A percentile compares a stretch with the other conserved stretches of the same genome.
Evolutionary conservation across 1,139 yeast species (phyloP).

Genomic region (Blastobotrys ciferrii): DNA sequence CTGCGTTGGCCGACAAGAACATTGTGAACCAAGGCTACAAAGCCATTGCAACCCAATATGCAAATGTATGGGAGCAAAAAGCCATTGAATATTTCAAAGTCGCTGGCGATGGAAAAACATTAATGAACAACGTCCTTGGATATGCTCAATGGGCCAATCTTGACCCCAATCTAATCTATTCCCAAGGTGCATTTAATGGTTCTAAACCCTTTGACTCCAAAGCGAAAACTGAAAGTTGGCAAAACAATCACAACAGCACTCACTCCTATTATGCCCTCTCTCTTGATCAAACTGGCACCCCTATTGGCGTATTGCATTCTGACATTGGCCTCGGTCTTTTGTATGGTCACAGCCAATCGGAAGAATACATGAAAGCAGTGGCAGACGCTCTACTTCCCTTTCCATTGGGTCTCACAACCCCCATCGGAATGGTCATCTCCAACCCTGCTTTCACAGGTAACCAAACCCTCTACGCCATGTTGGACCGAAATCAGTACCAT

Average conservation of each 20-base stretch:
- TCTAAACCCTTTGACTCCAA: conserved; percentile 4
- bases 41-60: conserved; percentile 11
- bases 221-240: conserved; percentile 12
- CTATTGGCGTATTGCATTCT: conserved; percentile 15
- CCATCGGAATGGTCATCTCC: conserved; percentile 17
- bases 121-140: conserved; percentile 4
- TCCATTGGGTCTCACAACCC: conserved; percentile 18
- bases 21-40: conserved; percentile 11
- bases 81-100: conserved; percentile 14
- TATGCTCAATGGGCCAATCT: conserved; percentile 15
- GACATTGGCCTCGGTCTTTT: conserved; percentile 16
- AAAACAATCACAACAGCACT: conserved; percentile 7
- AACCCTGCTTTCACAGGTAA: conserved; percentile 18
- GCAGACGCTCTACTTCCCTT: conserved; percentile 17
- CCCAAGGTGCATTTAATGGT: conserved; percentile 17
- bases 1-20: conserved; percentile 12
- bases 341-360: conserved; percentile 16
- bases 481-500: conserved; percentile 17
- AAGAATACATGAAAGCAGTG: conserved; percentile 16
- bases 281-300: conserved; percentile 14
- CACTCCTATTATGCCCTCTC: conserved; percentile 17
- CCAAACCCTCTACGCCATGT: conserved; percentile 11
- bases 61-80: conserved; percentile 16
- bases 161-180: conserved; percentile 8
- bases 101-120: neutral